Evolutionary conservation across 2,329 filamentous ascomycete species (phyloP).

Genomic region (Xylariaceae sp.): DNA sequence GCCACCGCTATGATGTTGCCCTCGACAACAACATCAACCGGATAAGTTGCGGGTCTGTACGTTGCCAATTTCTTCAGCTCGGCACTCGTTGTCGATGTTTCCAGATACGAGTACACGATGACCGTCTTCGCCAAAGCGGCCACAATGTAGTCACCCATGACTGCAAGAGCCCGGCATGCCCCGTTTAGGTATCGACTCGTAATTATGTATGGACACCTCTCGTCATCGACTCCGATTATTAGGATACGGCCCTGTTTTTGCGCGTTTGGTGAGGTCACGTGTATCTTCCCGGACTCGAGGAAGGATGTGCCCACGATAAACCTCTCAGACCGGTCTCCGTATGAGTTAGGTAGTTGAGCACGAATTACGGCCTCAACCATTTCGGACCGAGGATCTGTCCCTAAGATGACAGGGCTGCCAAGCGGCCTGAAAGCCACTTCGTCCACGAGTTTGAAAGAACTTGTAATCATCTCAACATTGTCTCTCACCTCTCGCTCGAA

Average conservation of each 20-base stretch:
- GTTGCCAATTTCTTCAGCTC: constrained; percentile 67
- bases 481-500: constrained; percentile 68
- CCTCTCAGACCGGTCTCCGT: constrained; percentile 61
- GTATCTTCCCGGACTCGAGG: constrained; percentile 55
- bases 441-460: constrained; percentile 84
- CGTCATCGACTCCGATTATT: constrained; percentile 75
- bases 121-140: constrained; percentile 89
- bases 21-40: constrained; percentile 73
- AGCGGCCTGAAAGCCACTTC: constrained; percentile 82
- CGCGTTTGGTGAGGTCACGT: constrained; percentile 35
- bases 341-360: constrained; percentile 61
- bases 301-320: constrained; percentile 92
- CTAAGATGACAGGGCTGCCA: constrained; percentile 62
- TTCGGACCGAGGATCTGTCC: constrained; percentile 51
- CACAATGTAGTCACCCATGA: constrained; percentile 73
- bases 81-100: constrained; percentile 52
- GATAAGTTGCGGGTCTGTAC: constrained; percentile 79
- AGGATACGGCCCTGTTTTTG: constrained; percentile 72
- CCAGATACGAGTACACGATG: constrained; percentile 52
- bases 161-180: constrained; percentile 72
- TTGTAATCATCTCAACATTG: constrained; percentile 71
- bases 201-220: constrained; percentile 69
- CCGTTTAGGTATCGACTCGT: constrained; percentile 68
- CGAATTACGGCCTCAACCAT: constrained; percentile 81
- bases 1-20: constrained; percentile 76